phyloP scores from a whole-genome alignment of 495 filamentous ascomycete species.

The Podospora conica region DNA sequence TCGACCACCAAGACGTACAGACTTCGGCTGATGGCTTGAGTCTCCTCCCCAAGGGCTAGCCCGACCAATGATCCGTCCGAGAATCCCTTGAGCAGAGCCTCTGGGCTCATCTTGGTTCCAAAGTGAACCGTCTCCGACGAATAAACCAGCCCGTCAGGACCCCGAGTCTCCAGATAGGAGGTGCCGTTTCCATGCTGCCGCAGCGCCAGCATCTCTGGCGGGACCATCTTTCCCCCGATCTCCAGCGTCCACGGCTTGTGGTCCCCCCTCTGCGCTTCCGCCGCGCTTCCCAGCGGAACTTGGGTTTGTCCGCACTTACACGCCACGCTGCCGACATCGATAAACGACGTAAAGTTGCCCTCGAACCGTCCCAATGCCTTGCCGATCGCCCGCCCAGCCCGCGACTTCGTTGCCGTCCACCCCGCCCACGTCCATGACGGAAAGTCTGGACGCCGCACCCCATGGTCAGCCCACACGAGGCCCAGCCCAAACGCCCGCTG shows the following conservation, averaged over 20 bases:
- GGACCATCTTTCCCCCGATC: background rate
- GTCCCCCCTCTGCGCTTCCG: background rate
- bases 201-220: background rate
- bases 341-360: background rate
- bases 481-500: background rate
- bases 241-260: background rate
- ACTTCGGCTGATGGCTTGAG: background rate
- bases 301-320: background rate
- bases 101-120: background rate
- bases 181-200: background rate
- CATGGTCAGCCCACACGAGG: background rate
- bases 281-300: background rate
- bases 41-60: background rate
- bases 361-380: background rate
- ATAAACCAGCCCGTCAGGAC: background rate
- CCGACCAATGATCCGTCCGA: background rate
- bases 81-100: background rate
- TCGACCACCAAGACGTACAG: background rate
- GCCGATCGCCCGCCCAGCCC: background rate
- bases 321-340: background rate
- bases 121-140: background rate
- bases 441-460: background rate
- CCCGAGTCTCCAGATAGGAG: background rate
- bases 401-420: background rate
- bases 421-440: slow-evolving; percentile 3